Conservation (phyloP, 2,329 filamentous ascomycete species). For the Canariomyces notabilis region DNA sequence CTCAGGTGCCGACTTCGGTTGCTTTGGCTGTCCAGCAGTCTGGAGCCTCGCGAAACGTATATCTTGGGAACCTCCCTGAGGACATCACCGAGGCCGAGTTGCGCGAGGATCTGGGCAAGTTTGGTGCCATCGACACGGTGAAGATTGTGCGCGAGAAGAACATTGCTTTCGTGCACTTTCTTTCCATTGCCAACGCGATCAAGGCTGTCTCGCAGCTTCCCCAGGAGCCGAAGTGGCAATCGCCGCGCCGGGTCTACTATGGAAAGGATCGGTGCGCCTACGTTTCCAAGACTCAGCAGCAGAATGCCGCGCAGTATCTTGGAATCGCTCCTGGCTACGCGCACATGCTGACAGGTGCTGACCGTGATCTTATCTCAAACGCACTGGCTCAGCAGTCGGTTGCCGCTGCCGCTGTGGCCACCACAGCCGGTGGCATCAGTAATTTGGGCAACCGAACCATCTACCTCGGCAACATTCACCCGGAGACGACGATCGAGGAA, state of each 20-base stretch:
- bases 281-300: constrained; percentile 98
- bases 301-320: constrained; percentile 96
- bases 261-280: constrained; percentile 98
- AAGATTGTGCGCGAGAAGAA: constrained; percentile 98
- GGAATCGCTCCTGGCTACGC: constrained; percentile 96
- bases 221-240: constrained; percentile 94
- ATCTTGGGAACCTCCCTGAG: constrained; percentile 87
- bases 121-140: constrained; percentile 92
- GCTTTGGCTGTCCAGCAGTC: constrained; percentile 97
- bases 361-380: constrained; percentile 93
- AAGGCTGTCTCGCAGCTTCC: constrained; percentile 96
- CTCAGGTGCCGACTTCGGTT: constrained; percentile 94
- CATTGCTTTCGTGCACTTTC: constrained; percentile 95
- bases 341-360: constrained; percentile 91
- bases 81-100: constrained; percentile 88
- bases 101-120: constrained; percentile 91
- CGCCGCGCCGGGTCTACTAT: constrained; percentile 93
- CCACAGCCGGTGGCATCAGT: constrained; percentile 92
- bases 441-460: constrained; percentile 97
- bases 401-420: constrained; percentile 91
- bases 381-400: constrained; percentile 96
- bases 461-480: constrained; percentile 97
- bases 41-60: constrained; percentile 93
- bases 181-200: constrained; percentile 96
- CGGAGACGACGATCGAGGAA: constrained; percentile 97